Base-by-base conservation (phyloP, 2,329 filamentous ascomycete species). In the Madurella mycetomatis region DNA sequence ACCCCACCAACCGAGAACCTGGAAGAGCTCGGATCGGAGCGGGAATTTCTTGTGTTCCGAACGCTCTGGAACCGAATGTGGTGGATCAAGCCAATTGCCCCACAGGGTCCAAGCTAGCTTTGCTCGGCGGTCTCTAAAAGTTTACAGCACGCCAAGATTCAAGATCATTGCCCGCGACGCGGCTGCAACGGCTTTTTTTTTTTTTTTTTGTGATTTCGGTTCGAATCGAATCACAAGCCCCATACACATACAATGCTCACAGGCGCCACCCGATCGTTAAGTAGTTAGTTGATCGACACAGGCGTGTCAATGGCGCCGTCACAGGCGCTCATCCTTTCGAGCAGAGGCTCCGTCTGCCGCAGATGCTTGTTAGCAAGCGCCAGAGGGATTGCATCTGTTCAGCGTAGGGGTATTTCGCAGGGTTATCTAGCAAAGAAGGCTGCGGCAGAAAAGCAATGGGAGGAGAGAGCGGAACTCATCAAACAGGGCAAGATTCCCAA, bases 401-500 rank as follows among this genome's bases (percentile, higher is more conserved):
- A 58, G 45, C 53, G 42, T 17, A 49, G 59, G 17, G n/a, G n/a
- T 25, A 49, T 57, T 30, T 18, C 50, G 15, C 42, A 73, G 73
- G 34, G 25, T 7, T 76, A 73, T 31, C 54, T 79, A 19, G 65
- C 64, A 5, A 83, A 81, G 63, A 62, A 73, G 4, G 64, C 65
- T 0, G 64, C 66, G 1, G 78, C 75, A 8, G 65, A 75, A 11
- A 57, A 68, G 41, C 65, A 72, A 17, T 87, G 84, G 83, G 62
- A 72, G 15, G 58, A 69, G 44, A 69, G 70, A 49, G 80, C 80
- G 2, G 54, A 70, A 37, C 63, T 66, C 54, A 83, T 86, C 43
- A 44, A 72, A 48, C 67, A 69, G 1, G 83, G 84, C 43, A 70
- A 80, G 60, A 53, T 68, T 46, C 72, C 72, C 43, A 73, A 82